Evolutionary conservation across 495 filamentous ascomycete genomes (phyloP), one percentile per base, ranked within the genome.

Genomic region (Thermothielavioides terrestris): DNA sequence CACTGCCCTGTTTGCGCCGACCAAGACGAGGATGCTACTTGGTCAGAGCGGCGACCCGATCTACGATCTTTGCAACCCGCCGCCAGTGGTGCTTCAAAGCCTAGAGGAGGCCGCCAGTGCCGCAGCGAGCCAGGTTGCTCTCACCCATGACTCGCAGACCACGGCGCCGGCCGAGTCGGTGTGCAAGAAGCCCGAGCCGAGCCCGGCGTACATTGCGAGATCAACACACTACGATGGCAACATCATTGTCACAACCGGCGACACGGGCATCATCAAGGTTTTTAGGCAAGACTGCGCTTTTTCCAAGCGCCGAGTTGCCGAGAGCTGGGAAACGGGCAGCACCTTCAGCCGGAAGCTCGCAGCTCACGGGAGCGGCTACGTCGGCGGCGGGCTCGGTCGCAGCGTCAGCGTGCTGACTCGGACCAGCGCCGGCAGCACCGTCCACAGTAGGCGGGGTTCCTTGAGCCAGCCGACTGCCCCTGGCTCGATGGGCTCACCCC

Each of bases 21-120:
- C 77, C 1, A 80, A 77, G 49, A 87, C 89, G 4, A 78, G 88
- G 51, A 84, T 88, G 62, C 72, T 87, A 2, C 74, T 99, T 0
- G 81, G 82, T 14, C 71, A 76, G 27, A 92, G 89, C 8, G 86
- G 88, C 46, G 92, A 99, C 62, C 94, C 91, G 7, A 77, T 99
- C 26, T 99, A 88, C 63, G 90, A 96, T 59, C 77, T 97, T 18
- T 97, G 92, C 71, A 96, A 99, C 59, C 92, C 92, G 9, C 91
- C 91, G 8, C 91, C 89, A 0, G 80, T 99, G 8, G 89, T 84
- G 2, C 79, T 99, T 7, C 71, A 89, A 28, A 85, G 80, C 51
- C 73, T 83, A n/a, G 79, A 82, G 28, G 86, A 90, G 46, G 63
- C 63, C 7, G 71, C 75, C 10, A 54, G 73, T 32, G 50, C 54